Evolutionary conservation across 1,284 basidiomycete species (phyloP).

Genomic region (Trametes hirsuta): DNA sequence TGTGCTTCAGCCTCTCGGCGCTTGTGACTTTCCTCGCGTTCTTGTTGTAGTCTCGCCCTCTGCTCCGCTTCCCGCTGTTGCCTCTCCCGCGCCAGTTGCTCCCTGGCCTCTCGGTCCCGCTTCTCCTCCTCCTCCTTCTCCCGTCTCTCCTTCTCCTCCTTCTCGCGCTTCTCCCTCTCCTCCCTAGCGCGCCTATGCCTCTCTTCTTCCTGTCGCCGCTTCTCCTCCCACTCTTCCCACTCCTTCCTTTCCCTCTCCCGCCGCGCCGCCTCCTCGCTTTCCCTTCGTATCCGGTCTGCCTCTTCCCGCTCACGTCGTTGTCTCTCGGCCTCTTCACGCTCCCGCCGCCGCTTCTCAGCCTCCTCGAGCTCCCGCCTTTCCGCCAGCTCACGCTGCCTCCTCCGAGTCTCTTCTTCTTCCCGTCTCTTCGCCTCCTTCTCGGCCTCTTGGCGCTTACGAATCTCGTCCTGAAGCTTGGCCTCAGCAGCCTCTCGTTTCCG

Average conservation of each 20-base stretch:
- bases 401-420: conserved; percentile 17
- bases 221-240: conserved; percentile 11
- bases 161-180: conserved; percentile 5
- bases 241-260: conserved; percentile 20
- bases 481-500: conserved; percentile 22
- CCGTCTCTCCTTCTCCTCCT: conserved; percentile 4
- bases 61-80: conserved; percentile 12
- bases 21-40: conserved; percentile 29
- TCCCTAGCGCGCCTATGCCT: conserved; percentile 19
- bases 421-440: conserved; percentile 20
- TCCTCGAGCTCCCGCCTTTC: conserved; percentile 35
- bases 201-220: conserved; percentile 12
- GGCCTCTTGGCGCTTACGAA: conserved; percentile 15
- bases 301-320: conserved; percentile 30
- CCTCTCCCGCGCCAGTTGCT: conserved; percentile 19
- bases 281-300: conserved; percentile 17
- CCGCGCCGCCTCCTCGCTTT: conserved; percentile 29
- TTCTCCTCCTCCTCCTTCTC: conserved; percentile 8
- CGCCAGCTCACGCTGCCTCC: conserved; percentile 34
- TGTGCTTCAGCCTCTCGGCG: conserved; percentile 1
- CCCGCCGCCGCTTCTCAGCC: conserved; percentile 7
- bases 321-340: conserved; percentile 10
- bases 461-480: conserved; percentile 26
- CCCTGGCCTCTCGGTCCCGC: conserved; percentile 9
- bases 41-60: conserved; percentile 11